Conservation (phyloP, 208 protist genomes). For the Wallacemonas sp. region DNA sequence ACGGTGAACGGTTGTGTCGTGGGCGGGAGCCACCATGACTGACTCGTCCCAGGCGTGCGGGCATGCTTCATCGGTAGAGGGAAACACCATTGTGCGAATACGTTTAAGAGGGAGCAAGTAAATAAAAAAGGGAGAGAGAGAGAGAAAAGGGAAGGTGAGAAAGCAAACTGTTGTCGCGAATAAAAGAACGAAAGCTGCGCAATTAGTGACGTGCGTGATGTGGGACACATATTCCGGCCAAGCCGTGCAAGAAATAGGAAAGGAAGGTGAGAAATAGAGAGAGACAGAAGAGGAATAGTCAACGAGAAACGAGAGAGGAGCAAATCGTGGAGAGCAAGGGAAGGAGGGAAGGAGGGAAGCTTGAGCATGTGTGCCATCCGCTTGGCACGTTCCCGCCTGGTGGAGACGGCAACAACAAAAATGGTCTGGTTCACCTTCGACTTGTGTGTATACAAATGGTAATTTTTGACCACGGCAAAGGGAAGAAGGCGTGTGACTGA, state of each 20-base stretch:
- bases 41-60: slow-evolving; percentile 82
- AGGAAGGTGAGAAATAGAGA: background rate
- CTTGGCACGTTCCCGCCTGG: too few species aligned
- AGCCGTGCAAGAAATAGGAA: too few species aligned
- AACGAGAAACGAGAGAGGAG: background rate
- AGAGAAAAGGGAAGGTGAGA: background rate
- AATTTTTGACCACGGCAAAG: background rate
- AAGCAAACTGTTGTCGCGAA: too few species aligned
- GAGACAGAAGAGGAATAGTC: slow-evolving; percentile 3
- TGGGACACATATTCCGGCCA: too few species aligned
- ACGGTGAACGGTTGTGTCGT: slow-evolving; percentile 55
- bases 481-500: slow-evolving; percentile 14
- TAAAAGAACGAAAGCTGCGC: too few species aligned
- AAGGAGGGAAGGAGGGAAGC: too few species aligned
- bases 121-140: slow-evolving; percentile 16
- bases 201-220: too few species aligned
- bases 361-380: too few species aligned
- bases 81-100: slow-evolving; percentile 46
- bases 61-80: slow-evolving; percentile 57
- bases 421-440: too few species aligned
- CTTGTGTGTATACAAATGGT: too few species aligned
- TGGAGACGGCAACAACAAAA: too few species aligned
- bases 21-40: slow-evolving; percentile 34
- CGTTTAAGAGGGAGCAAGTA: background rate
- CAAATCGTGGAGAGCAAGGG: too few species aligned